Evolutionary conservation across 2,329 filamentous ascomycete genomes (phyloP).

Genomic region (Verticillium tricorpus): DNA sequence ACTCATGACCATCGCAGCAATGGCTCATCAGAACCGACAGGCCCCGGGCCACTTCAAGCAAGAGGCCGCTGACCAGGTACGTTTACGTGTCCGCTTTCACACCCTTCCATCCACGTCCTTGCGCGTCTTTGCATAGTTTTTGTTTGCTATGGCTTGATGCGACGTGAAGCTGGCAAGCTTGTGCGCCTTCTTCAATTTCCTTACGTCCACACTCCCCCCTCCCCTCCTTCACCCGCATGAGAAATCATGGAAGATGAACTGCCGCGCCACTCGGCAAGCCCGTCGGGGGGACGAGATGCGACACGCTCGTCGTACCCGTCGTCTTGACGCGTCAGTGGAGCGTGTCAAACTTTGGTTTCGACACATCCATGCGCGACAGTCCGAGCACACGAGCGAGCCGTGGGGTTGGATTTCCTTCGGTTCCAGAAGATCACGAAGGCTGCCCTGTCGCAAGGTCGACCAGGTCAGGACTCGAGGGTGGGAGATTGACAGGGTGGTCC

Average conservation of each 20-base stretch:
- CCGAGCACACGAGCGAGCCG: slow-evolving; percentile 4
- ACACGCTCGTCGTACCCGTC: neutral
- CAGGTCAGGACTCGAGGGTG: slow-evolving; percentile 34
- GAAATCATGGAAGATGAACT: neutral
- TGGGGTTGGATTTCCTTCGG: slow-evolving; percentile 24
- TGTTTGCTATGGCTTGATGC: neutral
- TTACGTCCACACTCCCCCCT: neutral
- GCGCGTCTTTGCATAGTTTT: neutral
- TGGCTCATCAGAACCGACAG: slow-evolving; percentile 16
- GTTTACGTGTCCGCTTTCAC: slow-evolving; percentile 8
- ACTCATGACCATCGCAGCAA: slow-evolving; percentile 14
- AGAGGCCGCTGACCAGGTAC: slow-evolving; percentile 23
- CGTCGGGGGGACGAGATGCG: neutral
- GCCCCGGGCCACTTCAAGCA: slow-evolving; percentile 21
- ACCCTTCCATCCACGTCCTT: slow-evolving; percentile 4
- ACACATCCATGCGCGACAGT: neutral
- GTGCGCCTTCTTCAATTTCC: neutral
- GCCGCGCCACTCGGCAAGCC: neutral
- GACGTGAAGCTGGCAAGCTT: neutral
- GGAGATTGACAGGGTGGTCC: slow-evolving; percentile 44
- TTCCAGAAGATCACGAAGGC: slow-evolving; percentile 35
- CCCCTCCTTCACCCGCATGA: neutral
- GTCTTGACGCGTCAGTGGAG: neutral
- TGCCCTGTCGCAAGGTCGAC: slow-evolving; percentile 39
- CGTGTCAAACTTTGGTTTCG: neutral